Base-by-base conservation (phyloP, 805 yeast genomes). In the Wickerhamiella dianesei region DNA sequence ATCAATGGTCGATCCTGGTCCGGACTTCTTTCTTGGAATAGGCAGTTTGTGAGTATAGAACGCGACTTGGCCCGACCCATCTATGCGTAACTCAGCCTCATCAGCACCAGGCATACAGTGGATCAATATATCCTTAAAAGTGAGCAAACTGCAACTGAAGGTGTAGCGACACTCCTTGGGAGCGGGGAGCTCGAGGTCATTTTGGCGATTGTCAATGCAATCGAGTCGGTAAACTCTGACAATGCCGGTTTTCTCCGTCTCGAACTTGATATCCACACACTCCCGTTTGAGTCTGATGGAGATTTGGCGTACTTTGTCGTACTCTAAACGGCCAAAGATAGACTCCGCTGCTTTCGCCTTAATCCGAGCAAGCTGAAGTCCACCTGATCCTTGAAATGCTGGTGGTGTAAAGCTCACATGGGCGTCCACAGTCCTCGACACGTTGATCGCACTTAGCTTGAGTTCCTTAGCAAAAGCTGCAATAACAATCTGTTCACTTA, bases 401-500 rank as follows among this genome's bases (percentile, higher is more conserved):
- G 44, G 44, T 6, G 43, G 41, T 35, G 44, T 32, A 45, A 54
- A 50, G 19, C 41, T 37, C 37, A 48, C 46, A 25, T 42, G 17
- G n/a, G 47, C 50, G 35, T 48, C 50, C 14, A 48, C 57, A n/a
- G 56, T 42, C 37, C 48, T 50, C n/a, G 59, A 56, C 18, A 48
- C 35, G 43, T 56, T 56, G 48, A 52, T 41, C 16, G 50, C 42
- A 37, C 47, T 42, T 12, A 53, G 25, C 19, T 29, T 20, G 22
- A 56, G 41, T 41, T 45, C 41, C n/a, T 50, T 43, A 3, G 50
- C 25, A 8, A 37, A 41, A 13, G 50, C 41, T 6, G 46, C 49
- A 32, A 56, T 20, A 2, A 21, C 16, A 5, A 44, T 18, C 3
- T 20, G n/a, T 9, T 44, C 47, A n/a, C 35, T 13, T 6, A 44